Evolutionary conservation across 2,329 filamentous ascomycete genomes (phyloP).

Genomic region (Claviceps monticola): DNA sequence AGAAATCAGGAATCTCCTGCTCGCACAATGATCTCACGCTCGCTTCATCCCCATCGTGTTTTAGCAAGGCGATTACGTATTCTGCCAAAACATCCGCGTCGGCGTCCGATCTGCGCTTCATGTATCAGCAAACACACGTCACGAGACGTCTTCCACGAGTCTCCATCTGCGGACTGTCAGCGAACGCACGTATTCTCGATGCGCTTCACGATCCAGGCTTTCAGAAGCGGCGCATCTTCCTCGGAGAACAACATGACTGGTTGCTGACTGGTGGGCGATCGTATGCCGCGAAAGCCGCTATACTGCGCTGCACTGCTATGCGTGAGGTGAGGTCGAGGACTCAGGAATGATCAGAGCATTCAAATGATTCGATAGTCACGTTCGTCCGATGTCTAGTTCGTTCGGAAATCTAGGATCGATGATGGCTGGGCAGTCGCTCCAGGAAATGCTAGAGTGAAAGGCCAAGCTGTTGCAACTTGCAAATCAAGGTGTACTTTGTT

Average conservation of each 20-base stretch:
- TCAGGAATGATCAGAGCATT: neutral
- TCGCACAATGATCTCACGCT: constrained; percentile 55
- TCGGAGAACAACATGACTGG: constrained; percentile 45
- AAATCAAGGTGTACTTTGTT: too few relatives aligned
- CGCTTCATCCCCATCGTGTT: constrained; percentile 52
- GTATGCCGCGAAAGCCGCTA: neutral
- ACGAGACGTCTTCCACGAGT: too few relatives aligned
- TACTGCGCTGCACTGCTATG: neutral
- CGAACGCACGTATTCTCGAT: constrained; percentile 56
- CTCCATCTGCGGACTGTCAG: too few relatives aligned
- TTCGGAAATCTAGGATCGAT: neutral
- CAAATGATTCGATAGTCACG: too few relatives aligned
- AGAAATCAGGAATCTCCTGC: constrained; percentile 57
- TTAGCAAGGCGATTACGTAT: constrained; percentile 66
- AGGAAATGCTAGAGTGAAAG: too few relatives aligned
- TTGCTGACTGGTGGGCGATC: neutral
- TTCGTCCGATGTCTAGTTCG: too few relatives aligned
- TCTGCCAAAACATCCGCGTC: constrained; percentile 73
- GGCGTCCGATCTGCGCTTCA: constrained; percentile 50
- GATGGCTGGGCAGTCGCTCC: neutral
- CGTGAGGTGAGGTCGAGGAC: neutral
- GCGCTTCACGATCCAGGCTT: constrained; percentile 64
- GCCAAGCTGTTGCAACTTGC: too few relatives aligned
- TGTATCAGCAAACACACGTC: constrained; percentile 3
- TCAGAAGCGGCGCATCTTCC: constrained; percentile 48